phyloP scores from a whole-genome alignment of 306 rosid genomes.

The Albizia julibrissin region DNA sequence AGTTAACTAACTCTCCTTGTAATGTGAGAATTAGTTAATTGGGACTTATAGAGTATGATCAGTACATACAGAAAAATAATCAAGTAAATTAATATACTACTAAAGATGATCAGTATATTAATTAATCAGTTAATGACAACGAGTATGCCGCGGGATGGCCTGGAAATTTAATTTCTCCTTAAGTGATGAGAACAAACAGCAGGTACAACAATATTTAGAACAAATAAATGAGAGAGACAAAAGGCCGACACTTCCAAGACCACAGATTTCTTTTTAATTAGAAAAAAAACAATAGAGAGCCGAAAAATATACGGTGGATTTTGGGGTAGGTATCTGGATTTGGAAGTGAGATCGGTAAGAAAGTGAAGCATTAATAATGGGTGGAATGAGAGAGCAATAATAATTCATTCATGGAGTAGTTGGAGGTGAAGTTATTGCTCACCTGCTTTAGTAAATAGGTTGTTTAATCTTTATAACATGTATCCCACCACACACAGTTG shows the following conservation, averaged over 20 bases:
- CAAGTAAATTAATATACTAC: no score
- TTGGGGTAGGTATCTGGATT: neutral
- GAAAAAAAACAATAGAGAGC: no score
- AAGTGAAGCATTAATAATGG: neutral
- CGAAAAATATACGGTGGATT: neutral
- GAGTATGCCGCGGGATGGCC: neutral
- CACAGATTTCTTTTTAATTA: no score
- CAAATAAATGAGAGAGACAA: neutral
- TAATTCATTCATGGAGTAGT: neutral
- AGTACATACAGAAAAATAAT: no score
- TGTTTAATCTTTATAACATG: neutral
- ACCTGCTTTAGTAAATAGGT: neutral
- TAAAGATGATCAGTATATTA: no score
- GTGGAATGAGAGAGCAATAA: neutral
- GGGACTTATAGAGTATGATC: no score
- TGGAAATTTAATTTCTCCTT: neutral
- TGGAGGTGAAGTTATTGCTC: constrained; percentile 7
- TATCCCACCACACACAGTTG: neutral
- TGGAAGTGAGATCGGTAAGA: neutral
- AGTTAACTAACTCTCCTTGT: no score
- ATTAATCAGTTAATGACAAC: neutral
- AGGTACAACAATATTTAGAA: neutral
- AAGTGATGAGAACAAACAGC: neutral
- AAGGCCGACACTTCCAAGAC: neutral
- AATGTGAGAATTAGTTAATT: no score